Evolutionary conservation across 1,139 yeast genomes (phyloP), one percentile per base, ranked within the genome.

Genomic region (Geotrichum fermentans): DNA sequence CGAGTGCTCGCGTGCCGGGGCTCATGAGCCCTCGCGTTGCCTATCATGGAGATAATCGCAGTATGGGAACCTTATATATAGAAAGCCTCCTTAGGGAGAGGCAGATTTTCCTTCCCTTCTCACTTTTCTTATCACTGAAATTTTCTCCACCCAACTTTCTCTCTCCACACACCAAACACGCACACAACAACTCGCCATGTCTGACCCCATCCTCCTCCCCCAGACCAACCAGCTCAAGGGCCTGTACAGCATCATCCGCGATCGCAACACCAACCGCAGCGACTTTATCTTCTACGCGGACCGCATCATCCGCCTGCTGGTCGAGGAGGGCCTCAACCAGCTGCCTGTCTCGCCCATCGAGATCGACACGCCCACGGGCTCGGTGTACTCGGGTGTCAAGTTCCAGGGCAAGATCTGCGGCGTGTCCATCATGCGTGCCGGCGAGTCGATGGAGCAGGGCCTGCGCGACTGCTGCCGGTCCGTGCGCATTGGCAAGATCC

Each of bases 401-500:
- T 90, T 90, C 67, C 72, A 81, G 63, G 97, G 97, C 41, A 89
- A 87, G 69, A 90, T 92, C 53, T 92, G 97, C 68, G 98, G 98
- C 55, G 98, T 92, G 30, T 87, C 96, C 17, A 92, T 92, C 63
- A 95, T 92, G 62, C 78, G 98, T 64, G 98, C 98, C 6, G 98
- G 98, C 56, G 98, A 92, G 69, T 83, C 95, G 40, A 92, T 92
- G 98, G 98, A 92, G 69, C 95, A 88, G 76, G 98, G 97, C 20
- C 74, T 92, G 56, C 80, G 98, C 65, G 97, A 90, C 55, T 87
- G 97, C 70, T 89, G 97, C 67, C 78, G 98, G 59, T 84, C 95
- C 7, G 98, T 92, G 39, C 78, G 97, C 64, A 86, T 92, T 55
- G 98, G 98, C 49, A 92, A 92, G 73, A 92, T 92, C 58, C 74